Evolutionary conservation across 78 protist species (phyloP), one percentile per base, ranked within the genome.

Genomic region (Dictyostelium intermedium): DNA sequence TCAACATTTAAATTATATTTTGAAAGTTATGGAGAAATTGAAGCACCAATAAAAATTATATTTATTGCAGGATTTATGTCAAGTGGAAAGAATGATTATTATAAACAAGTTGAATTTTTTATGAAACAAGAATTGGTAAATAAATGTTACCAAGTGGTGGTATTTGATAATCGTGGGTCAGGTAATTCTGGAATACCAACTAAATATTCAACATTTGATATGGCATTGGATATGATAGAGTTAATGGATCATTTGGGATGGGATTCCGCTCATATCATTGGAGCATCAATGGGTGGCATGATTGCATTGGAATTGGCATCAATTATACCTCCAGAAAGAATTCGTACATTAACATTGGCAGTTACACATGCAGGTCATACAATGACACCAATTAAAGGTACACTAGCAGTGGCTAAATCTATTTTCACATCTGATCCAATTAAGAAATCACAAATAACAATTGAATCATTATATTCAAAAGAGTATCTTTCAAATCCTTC

Each of bases 201-300:
- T 13, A 80, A 72, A 35, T 84, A 27, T 25, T 39, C 70, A n/a
- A 73, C 91, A 5, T 25, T 27, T 5, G 76, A 63, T 8, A 78
- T 92, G 96, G 96, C 96, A 39, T 18, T 23, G 81, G 96, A 92
- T 56, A 83, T 66, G 6, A 5, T 83, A 1, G 96, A 92, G 2
- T 74, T 92, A 39, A 82, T 92, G 77, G 87, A 92, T 69, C 85
- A 83, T 83, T 69, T 92, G 7, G 60, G 60, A 8, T 92, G 96
- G 96, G 72, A 45, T 1, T 6, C 14, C 0, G 85, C 85, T 0
- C 91, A 92, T 61, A 20, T 92, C 0, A 84, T 92, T 0, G 96
- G 96, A 76, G 82, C 70, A 6, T 92, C 96, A 32, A 92, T 92
- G 96, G 96, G 96, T 73, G 96, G 96, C 1, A 92, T 92, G 96